phyloP scores from a whole-genome alignment of 2,329 filamentous ascomycete species.

The Biscogniauxia sp. region DNA sequence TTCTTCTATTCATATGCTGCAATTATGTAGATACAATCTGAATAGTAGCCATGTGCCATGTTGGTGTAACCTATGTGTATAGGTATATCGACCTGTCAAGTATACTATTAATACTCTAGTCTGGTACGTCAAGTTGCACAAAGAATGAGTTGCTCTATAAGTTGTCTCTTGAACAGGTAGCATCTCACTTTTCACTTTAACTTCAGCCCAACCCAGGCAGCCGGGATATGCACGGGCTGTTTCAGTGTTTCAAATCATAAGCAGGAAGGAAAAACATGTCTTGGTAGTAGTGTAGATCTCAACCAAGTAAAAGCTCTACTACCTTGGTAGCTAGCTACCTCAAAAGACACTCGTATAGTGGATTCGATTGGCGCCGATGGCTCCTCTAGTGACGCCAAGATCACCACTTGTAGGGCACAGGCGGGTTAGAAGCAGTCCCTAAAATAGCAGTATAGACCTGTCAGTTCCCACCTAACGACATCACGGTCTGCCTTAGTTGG shows the following conservation, averaged over 20 bases:
- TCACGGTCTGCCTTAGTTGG: neutral
- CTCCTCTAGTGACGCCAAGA: neutral
- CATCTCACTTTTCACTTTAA: neutral
- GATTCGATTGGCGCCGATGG: neutral
- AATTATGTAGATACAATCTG: no score
- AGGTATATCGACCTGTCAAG: no score
- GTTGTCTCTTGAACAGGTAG: no score
- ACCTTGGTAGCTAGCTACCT: neutral
- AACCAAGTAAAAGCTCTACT: no score
- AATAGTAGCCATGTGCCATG: no score
- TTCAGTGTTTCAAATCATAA: neutral
- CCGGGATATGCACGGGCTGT: neutral
- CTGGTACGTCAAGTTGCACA: no score
- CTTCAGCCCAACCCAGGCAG: neutral
- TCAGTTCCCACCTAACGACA: neutral
- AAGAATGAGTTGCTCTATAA: no score
- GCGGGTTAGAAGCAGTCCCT: neutral
- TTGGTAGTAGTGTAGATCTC: neutral
- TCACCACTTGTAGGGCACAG: neutral
- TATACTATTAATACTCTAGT: no score
- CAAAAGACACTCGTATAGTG: neutral
- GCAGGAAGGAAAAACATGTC: neutral
- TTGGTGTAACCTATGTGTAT: no score
- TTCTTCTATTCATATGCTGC: no score
- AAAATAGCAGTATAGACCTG: neutral